Evolutionary conservation across 108 stramenopile genomes (phyloP).

Genomic region (Nannochloropsis gaditana): DNA sequence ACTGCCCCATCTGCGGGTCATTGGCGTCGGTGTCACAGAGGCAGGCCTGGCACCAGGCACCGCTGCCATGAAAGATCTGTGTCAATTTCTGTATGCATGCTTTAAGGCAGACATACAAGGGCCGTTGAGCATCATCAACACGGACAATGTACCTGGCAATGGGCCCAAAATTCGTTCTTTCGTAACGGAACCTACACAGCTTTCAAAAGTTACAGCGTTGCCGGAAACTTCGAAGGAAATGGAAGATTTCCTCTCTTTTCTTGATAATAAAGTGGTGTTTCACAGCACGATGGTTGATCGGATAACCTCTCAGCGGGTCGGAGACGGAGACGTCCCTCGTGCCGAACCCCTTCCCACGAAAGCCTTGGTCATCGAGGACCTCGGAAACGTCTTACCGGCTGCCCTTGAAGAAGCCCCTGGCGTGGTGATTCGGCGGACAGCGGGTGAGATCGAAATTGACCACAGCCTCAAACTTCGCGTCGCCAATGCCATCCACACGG

Average conservation of each 20-base stretch:
- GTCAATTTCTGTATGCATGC: constrained; percentile 48
- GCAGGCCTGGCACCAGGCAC: constrained; percentile 67
- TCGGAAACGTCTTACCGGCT: background rate
- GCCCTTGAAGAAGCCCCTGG: background rate
- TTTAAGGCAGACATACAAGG: constrained; percentile 31
- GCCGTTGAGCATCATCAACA: constrained; percentile 62
- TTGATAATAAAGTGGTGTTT: constrained; percentile 59
- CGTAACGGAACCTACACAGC: constrained; percentile 47
- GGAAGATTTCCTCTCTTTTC: background rate
- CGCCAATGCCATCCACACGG: constrained; percentile 85
- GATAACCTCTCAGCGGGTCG: constrained; percentile 66
- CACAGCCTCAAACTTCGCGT: constrained; percentile 74
- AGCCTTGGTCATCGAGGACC: constrained; percentile 65
- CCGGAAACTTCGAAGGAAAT: background rate
- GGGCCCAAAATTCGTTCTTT: constrained; percentile 61
- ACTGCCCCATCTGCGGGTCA: constrained; percentile 53
- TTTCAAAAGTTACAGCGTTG: background rate
- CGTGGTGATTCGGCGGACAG: background rate
- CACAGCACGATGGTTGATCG: constrained; percentile 84
- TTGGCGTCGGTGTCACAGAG: constrained; percentile 79
- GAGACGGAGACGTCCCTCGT: constrained; percentile 61
- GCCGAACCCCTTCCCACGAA: constrained; percentile 72
- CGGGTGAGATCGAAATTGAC: constrained; percentile 59
- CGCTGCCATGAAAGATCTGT: constrained; percentile 65
- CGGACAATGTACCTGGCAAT: constrained; percentile 79